Evolutionary conservation across 73 alveolate species (phyloP), one percentile per base, ranked within the genome.

Genomic region (Blepharisma stoltei): DNA sequence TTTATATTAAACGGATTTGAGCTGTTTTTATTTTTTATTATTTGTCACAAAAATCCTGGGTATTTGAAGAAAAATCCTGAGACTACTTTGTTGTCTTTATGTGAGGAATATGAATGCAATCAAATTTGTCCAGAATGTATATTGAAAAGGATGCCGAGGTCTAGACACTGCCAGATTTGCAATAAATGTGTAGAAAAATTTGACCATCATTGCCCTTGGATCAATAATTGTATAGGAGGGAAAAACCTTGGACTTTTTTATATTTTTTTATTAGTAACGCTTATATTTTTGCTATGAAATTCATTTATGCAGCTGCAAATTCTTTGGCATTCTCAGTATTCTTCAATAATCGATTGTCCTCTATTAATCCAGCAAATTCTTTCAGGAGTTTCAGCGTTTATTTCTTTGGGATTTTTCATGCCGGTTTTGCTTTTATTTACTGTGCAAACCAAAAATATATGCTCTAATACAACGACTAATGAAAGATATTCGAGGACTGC

Each of bases 121-220:
- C 71, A 47, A 14, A 46, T 87, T 43, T 92, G 98, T 55, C 91
- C 95, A 5, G 86, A 79, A 44, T 92, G 98, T 67, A 83, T 83
- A 60, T 82, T 87, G 8, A 78, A 70, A 6, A 76, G 91, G 67
- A 76, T 89, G n/a, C 78, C 90, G 20, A 44, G 97, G 60, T 76
- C 93, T 37, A 80, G 92, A 52, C 98, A 92, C 80, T 92, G 98
- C 75, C 55, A 76, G 23, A 73, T 89, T 43, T 92, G 98, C 69
- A 80, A 92, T 67, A 65, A 70, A 83, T 92, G 98, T 81, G 95
- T 92, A 18, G 93, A 87, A 70, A 70, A 88, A 60, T 92, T 90
- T 71, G 98, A 92, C 70, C 98, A 92, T 84, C 98, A 92, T 78
- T 92, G 98, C 54, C 89, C 91, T 41, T 90, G 96, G 96, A 81